These are phyloP conservation scores for Diaporthe longicolla DNA, from an alignment of 2,329 filamentous ascomycete genomes.

Conservation along the genomic window DNA sequence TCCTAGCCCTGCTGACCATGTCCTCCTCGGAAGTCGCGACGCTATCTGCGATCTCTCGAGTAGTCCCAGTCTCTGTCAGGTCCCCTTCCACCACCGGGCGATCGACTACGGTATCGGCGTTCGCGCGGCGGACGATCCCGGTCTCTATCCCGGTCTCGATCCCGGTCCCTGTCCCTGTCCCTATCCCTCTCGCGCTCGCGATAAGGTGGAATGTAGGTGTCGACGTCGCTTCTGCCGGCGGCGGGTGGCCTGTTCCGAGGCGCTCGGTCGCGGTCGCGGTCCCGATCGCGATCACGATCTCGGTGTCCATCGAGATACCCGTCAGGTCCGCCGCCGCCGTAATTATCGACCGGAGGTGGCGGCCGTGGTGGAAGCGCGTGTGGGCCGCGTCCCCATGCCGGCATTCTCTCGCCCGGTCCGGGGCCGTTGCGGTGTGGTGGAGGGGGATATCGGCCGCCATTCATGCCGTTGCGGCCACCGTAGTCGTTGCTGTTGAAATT, in stretches of 20 bases:
- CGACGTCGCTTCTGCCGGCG: conserved; percentile 53
- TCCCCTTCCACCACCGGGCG: conserved; percentile 31
- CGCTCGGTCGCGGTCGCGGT: conserved; percentile 50
- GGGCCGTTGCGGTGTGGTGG: conserved; percentile 51
- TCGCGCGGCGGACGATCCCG: conserved; percentile 44
- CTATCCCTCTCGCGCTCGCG: conserved; percentile 55
- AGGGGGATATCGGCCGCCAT: conserved; percentile 61
- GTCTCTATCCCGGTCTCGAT: conserved; percentile 50
- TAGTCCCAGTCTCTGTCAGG: conserved; percentile 41
- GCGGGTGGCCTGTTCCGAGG: conserved; percentile 45
- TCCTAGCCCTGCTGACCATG: conserved; percentile 51
- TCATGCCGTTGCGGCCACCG: conserved; percentile 62
- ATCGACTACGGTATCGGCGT: conserved; percentile 39
- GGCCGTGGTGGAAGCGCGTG: conserved; percentile 64
- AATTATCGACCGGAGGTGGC: conserved; percentile 60
- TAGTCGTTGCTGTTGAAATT: conserved; percentile 68
- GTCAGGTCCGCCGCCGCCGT: conserved; percentile 52
- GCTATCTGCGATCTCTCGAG: conserved; percentile 49
- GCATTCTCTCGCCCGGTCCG: conserved; percentile 54
- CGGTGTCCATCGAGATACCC: conserved; percentile 42
- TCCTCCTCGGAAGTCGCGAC: conserved; percentile 53
- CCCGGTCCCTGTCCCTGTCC: conserved; percentile 56
- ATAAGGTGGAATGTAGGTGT: conserved; percentile 67
- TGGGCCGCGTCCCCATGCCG: conserved; percentile 67
- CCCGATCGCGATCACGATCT: conserved; percentile 53